These are phyloP conservation scores for Diospyros kaki DNA, from an alignment of 148 eudicot genomes.

Conservation along the genomic window DNA sequence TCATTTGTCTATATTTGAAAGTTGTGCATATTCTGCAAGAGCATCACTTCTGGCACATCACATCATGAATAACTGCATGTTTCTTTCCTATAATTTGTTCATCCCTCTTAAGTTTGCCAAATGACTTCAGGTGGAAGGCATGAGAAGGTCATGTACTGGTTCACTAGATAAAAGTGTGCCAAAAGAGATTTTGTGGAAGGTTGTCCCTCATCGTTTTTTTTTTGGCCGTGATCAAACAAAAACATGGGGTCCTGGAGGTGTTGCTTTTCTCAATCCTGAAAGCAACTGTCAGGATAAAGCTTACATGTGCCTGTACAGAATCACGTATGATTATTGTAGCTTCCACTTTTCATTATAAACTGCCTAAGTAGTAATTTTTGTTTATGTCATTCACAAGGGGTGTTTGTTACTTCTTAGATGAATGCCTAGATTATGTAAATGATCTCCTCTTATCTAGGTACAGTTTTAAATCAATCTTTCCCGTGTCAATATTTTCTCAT, in stretches of 20 bases:
- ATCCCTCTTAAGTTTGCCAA: neutral
- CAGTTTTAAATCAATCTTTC: constrained; percentile 1
- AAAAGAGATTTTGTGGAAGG: constrained; percentile 65
- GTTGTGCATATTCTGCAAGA: no score
- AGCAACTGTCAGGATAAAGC: constrained; percentile 47
- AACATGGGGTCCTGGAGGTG: constrained; percentile 97
- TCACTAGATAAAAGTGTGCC: constrained; percentile 79
- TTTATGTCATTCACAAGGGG: neutral
- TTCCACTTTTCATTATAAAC: neutral
- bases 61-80: neutral
- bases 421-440: neutral
- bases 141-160: constrained; percentile 66
- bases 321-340: constrained; percentile 58
- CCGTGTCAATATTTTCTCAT: neutral
- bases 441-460: neutral
- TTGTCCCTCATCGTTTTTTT: constrained; percentile 69
- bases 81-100: neutral
- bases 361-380: neutral
- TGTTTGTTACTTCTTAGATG: neutral
- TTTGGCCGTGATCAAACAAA: constrained; percentile 61
- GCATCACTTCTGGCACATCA: neutral
- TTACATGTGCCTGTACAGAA: constrained; percentile 63
- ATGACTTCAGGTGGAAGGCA: constrained; percentile 72
- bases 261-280: constrained; percentile 88
- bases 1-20: neutral